Base-by-base conservation (phyloP, 495 filamentous ascomycete species). In the Neurospora intermedia region DNA sequence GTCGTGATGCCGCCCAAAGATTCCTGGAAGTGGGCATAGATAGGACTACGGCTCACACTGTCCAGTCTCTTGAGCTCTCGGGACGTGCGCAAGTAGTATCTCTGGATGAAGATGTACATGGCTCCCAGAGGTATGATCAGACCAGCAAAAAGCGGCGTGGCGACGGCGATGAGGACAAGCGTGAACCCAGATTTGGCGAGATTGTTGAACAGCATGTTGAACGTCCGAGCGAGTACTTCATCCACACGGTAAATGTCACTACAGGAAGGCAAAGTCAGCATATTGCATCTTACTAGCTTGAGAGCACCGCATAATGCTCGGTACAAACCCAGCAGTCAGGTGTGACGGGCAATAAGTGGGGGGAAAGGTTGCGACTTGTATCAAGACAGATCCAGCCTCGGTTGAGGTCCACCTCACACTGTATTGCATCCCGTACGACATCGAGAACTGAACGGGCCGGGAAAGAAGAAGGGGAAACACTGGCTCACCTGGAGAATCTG, bases 11-110 rank as follows among this genome's bases (percentile, higher is more conserved):
- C 96, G 71, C 92, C 94, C 1, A 99, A 87, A 4, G 95, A 97
- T 81, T 99, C 96, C 77, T 99, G 96, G 83, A 99, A 99, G 80
- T 99, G 96, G 15, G 96, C 96, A 80, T 92, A 99, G 76, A 99
- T 97, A 16, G 96, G 96, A 81, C 94, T 97, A 74, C 93, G 90
- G 75, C 91, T 97, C 71, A 97, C 90, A 81, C 95, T 98, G 83
- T 99, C 96, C 74, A 99, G 85, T 72, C 96, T 89, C 84, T 98
- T 99, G 71, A 99, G 84, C 82, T 99, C 96, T 75, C 96, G 91
- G 70, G 96, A 98, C 35, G 96, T 97, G 71, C 94, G 89, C 66
- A 99, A 87, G 82, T 99, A 99, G 85, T 98, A 99, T 75, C 96
- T 89, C 80, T 99, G 96, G 76, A 98, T 96, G 83, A 91, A 97